Evolutionary conservation across 805 yeast species (phyloP), one percentile per base, ranked within the genome.

Genomic region (Candida glaebosa): DNA sequence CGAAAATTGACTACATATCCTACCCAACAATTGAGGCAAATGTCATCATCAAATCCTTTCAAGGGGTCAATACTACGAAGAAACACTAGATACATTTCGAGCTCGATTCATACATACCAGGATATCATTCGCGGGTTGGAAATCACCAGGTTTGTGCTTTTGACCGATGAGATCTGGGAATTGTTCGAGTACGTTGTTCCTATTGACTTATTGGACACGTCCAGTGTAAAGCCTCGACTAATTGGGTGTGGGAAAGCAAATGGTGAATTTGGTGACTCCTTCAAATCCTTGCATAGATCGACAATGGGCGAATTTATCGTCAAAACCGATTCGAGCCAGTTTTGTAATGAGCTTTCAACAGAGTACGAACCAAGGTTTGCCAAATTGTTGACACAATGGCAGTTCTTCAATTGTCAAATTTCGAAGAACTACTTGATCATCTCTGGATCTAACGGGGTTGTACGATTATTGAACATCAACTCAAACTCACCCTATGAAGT

Each of bases 101-200:
- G 65, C 20, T 56, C 57, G 33, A 63, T 69, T 9, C 48, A 51
- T 40, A 62, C 69, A 2, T 53, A 47, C 18, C 49, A 48, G 8
- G 73, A 69, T 43, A 38, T 45, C n/a, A 28, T 41, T 1, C 41
- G 55, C 0, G 62, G 93, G 6, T 80, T 82, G 7, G 84, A 81
- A 51, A 69, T 83, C 31, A 73, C 81, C 4, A 74, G 74, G 47
- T 78, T 87, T 57, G 90, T 78, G 0, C 62, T 89, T 3, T 65
- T 88, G 3, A 71, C 81, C 3, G 84, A 84, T 18, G 75, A 76
- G 46, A 77, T 77, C 52, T 88, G 93, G 88, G 86, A 83, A 56
- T 79, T 87, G 4, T 87, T 75, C 54, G 62, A 69, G n/a, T 73
- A 82, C 15, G 24, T 42, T 0, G 69, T 70, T 20, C 60, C 67